Base-by-base conservation (phyloP, 1,284 basidiomycete species). In the Ustilago esculenta region DNA sequence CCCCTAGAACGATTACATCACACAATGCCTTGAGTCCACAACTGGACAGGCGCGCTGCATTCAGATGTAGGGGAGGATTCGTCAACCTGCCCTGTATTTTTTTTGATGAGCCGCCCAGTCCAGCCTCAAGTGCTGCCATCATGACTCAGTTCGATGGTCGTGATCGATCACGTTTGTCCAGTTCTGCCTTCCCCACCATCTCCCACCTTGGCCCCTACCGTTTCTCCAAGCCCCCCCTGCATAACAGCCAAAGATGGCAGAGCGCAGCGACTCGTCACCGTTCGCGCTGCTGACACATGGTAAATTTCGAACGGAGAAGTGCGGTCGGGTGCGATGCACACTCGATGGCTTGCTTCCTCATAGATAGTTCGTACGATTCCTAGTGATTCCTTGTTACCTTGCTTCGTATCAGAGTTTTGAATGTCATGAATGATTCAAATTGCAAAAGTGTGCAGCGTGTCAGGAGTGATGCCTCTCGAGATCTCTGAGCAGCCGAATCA, bases 181-280 rank as follows among this genome's bases (percentile, higher is more conserved):
- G 20, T 36, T 32, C 24, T 40, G 54, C 44, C 29, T 48, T 39
- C 40, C 48, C 34, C 36, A 18, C 14, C 49, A 24, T 35, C 34
- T 27, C 39, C 33, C 17, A 17, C 32, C 39, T 32, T 49, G 20
- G 20, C 42, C 30, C 29, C n/a, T 20, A 36, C 25, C n/a, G 20
- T 32, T 36, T 30, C 32, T 42, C n/a, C 32, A 20, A 32, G 43
- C 33, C 29, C 27, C 29, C 27, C 30, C 46, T 32, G 34, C 27
- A 18, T 11, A 20, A 24, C 11, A 10, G 18, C 6, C 53, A 21
- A 39, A 11, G 39, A 32, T 32, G 36, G 42, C 36, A 40, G 27
- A 35, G 36, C 35, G 40, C 40, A 46, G 64, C 57, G 64, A 68
- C 42, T 68, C 64, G 64, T 68, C 64, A 68, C 64, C 64, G 64